Conservation (phyloP, 805 yeast genomes). For the Candida ortonii region DNA sequence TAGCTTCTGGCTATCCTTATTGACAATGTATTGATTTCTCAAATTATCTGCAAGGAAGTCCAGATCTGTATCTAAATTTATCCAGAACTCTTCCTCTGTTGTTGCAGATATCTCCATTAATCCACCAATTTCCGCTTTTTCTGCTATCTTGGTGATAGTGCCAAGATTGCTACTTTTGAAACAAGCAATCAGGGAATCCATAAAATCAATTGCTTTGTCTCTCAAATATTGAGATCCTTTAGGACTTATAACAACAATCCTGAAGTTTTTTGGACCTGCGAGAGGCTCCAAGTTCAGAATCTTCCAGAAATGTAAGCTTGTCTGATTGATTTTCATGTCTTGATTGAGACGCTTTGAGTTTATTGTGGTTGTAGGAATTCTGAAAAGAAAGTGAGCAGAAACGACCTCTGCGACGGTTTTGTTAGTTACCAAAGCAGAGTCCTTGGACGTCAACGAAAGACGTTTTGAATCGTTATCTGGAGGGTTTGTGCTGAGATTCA, state of each 20-base stretch:
- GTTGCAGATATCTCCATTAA: conserved; percentile 22
- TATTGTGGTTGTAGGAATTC: conserved; percentile 35
- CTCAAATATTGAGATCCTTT: conserved; percentile 25
- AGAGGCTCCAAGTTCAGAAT: conserved; percentile 55
- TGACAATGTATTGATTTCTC: conserved; percentile 13
- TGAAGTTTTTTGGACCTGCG: conserved; percentile 48
- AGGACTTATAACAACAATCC: conserved; percentile 44
- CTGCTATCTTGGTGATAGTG: conserved; percentile 15
- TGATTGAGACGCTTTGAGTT: conserved; percentile 37
- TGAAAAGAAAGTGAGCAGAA: conserved; percentile 29
- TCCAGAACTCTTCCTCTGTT: conserved; percentile 25
- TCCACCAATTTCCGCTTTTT: conserved; percentile 13
- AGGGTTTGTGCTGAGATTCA: conserved; percentile 21
- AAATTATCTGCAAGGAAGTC: conserved; percentile 11
- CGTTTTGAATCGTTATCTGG: conserved; percentile 17
- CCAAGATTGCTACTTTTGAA: conserved; percentile 54
- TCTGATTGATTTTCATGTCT: conserved; percentile 43
- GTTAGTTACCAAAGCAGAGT: conserved; percentile 6
- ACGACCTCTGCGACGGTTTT: conserved; percentile 15
- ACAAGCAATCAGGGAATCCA: conserved; percentile 39
- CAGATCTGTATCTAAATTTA: conserved; percentile 24
- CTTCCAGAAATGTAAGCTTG: conserved; percentile 54
- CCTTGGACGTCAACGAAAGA: conserved; percentile 3
- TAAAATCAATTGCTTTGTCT: conserved; percentile 35
- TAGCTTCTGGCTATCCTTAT: conserved; percentile 4